Base-by-base conservation (phyloP, 441 rosid species). In the Populus hybrid region DNA sequence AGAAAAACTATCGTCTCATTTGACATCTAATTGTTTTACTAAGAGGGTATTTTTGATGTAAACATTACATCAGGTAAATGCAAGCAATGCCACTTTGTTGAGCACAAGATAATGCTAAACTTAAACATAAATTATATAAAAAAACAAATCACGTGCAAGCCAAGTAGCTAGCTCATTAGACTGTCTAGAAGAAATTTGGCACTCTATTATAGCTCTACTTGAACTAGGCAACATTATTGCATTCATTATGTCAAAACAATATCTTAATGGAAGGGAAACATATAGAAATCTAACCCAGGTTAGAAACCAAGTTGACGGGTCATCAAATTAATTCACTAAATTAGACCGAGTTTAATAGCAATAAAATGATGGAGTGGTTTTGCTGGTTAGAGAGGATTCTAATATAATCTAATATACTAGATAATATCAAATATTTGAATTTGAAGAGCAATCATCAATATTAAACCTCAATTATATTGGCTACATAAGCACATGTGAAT, bases 141-240 rank as follows among this genome's bases (percentile, higher is more conserved):
- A 63, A 70, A 79, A 70, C 76, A 78, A 87, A 78, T 89, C 90
- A 90, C 87, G 87, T 86, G 92, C 81, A 84, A 79, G 70, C 75
- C 69, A 75, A 69, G 59, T 82, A 63, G 76, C 80, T 82, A 73
- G 72, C 77, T 83, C 6, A 6, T 10, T 46, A 34, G 40, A 16
- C 72, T 8, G 30, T 57, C 71, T 65, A 76, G 30, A 26, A 34
- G 67, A 50, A 77, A 38, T 8, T 30, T 24, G 72, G 68, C 32
- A 30, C 72, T 42, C 20, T 23, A 16, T 73, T 9, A 46, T 61
- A 42, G 64, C 65, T 50, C 65, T 50, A 59, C 68, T 71, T 75
- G 74, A 34, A 72, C 68, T 75, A 20, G 69, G 40, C 24, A 18
- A 6, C 32, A 76, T 76, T 75, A 69, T 46, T 76, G 38, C 67